Conservation (phyloP, 2,329 filamentous ascomycete genomes). For the Teratosphaeria destructans region DNA sequence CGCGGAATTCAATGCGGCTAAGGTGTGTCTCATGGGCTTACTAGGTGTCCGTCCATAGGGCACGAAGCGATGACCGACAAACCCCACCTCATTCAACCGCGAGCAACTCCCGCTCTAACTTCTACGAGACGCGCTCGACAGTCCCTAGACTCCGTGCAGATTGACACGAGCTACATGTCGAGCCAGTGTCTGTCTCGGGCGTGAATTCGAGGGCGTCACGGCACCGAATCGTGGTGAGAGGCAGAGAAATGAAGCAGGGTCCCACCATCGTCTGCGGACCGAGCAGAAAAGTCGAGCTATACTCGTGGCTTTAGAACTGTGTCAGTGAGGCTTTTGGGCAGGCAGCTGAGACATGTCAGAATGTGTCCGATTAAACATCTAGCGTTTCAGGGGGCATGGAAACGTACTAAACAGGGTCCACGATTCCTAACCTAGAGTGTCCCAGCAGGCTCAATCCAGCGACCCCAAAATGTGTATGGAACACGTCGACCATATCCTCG, state of each 20-base stretch:
- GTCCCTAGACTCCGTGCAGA: too few species aligned
- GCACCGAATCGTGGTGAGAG: too few species aligned
- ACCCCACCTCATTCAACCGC: too few species aligned
- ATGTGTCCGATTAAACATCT: constrained; percentile 13
- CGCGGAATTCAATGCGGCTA: too few species aligned
- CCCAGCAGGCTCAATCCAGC: constrained; percentile 78
- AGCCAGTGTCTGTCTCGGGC: too few species aligned
- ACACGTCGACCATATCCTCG: constrained; percentile 93
- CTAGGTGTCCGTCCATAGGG: too few species aligned
- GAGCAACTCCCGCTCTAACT: too few species aligned
- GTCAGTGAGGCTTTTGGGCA: constrained; percentile 54
- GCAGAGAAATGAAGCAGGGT: neutral
- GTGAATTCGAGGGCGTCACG: too few species aligned
- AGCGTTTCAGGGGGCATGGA: neutral
- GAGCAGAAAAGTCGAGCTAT: neutral
- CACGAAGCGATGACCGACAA: too few species aligned
- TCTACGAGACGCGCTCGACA: too few species aligned
- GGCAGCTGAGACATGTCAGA: constrained; percentile 21
- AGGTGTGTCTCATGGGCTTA: too few species aligned
- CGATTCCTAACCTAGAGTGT: constrained; percentile 63
- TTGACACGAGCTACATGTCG: too few species aligned
- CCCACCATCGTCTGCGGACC: neutral
- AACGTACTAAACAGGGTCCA: constrained; percentile 77
- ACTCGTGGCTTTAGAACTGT: constrained; percentile 39
- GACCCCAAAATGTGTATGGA: constrained; percentile 84